Base-by-base conservation (phyloP, 2,329 filamentous ascomycete species). In the Aureobasidium leucospermi region DNA sequence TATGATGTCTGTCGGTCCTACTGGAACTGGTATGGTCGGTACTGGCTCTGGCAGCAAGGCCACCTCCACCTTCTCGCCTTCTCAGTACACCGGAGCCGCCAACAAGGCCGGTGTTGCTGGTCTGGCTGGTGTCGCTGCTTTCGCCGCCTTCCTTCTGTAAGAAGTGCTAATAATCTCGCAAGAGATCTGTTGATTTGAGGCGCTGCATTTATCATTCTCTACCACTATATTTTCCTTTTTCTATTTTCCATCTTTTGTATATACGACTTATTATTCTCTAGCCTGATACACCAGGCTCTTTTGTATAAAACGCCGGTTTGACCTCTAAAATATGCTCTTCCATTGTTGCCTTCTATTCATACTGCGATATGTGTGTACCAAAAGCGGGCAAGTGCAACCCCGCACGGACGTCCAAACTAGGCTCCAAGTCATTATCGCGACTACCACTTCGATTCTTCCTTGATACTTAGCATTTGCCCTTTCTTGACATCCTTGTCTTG, bases 61-160 rank as follows among this genome's bases (percentile, higher is more conserved):
- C 45, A 56, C 59, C 36, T 29, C 59, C 36, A 56, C 41, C 42
- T 34, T 43, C 34, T 39, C 48, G 8, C 49, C 38, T 48, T 31
- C 36, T 4, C 31, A 43, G 29, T 60, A 47, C 59, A 60, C 59
- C 16, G 59, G 59, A 39, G 59, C 59, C 43, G 59, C 49, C 51
- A 56, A 38, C 59, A 55, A 56, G 48, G 59, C 43, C 36, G 38
- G 38, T 29, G 51, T 36, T 36, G 59, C 48, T 43, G 51, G 56
- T 38, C 39, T 59, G 28, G 56, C 51, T 32, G 59, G 59, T 52
- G 34, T 49, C 11, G 59, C 45, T 16, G 59, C 59, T 39, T 39
- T 60, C 23, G 49, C 45, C 16, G 59, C 51, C 57, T 57, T 60
- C 51, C 49, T 57, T 55, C 15, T 60, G 19, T 60, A 60, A 56